Base-by-base conservation (phyloP, 768 basidiomycete species). In the Dendrothele bispora region DNA sequence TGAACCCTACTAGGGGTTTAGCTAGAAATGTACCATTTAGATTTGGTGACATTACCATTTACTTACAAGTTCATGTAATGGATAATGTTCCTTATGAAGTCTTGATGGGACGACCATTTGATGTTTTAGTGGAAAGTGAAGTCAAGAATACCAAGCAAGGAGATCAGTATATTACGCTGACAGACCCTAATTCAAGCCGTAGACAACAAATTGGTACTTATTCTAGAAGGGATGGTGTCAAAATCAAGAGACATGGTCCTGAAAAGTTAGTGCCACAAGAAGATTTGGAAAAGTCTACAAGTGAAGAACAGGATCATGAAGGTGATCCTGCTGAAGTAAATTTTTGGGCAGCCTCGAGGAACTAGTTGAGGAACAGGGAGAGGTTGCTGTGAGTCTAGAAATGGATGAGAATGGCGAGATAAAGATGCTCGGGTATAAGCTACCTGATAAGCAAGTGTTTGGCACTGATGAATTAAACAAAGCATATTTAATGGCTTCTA, bases 51-150 rank as follows among this genome's bases (percentile, higher is more conserved):
- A 47, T 64, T 29, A 59, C 50, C 5, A 4, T 67, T 2, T 61
- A 61, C 22, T 32, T 64, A 26, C 65, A 65, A 48, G 54, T 61
- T 0, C 63, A 67, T 42, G 43, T 67, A 5, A 51, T 67, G 5
- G 37, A 48, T 0, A 34, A 39, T 5, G 54, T 62, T 1, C 54
- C 64, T 0, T 67, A 64, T 37, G 50, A 65, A 12, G 43, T 63
- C 15, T 42, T 67, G 10, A 34, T 67, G 0, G 60, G 65, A 14
- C 22, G 56, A 11, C 38, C 46, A 5, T 47, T 47, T 47, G 36
- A 47, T 20, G 29, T 18, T 15, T n/a, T 47, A n/a, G n/a, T 27
- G 34, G n/a, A 47, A 37, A 47, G 28, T 30, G 14, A 27, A 14
- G 21, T 39, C 4, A 20, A 39, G 27, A 39, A 25, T 10, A 18